Conservation (phyloP, 306 rosid genomes). For the Luffa aegyptiaca region DNA sequence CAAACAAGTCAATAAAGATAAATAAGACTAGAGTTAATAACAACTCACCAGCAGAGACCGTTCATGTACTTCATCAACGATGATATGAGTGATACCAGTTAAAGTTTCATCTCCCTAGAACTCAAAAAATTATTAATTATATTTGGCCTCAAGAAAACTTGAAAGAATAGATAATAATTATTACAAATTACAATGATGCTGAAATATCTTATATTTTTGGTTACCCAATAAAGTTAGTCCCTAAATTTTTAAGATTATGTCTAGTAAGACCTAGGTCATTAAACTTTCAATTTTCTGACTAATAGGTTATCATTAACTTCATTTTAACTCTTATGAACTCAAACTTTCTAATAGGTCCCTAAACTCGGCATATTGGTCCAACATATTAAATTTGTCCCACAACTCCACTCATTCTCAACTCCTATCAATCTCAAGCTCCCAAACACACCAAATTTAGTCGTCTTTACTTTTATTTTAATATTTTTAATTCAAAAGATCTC, state of each 20-base stretch:
- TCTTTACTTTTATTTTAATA: not conserved
- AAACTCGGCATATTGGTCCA: not conserved
- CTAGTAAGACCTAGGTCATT: not conserved
- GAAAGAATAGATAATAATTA: not conserved
- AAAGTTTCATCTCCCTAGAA: conserved; percentile 71
- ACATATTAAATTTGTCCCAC: not conserved
- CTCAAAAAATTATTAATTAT: not conserved
- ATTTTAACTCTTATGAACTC: not conserved
- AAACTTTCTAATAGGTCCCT: not conserved
- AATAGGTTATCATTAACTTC: not conserved
- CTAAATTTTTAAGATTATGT: not conserved
- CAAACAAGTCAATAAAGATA: not conserved
- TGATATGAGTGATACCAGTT: conserved; percentile 70
- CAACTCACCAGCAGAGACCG: conserved; percentile 81
- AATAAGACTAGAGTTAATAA: conserved; percentile 5
- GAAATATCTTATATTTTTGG: not conserved
- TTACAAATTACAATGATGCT: not conserved
- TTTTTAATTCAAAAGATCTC: not conserved
- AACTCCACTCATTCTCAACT: not conserved
- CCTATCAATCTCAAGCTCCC: not conserved
- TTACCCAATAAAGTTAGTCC: not conserved
- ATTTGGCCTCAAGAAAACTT: not conserved
- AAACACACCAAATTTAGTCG: not conserved
- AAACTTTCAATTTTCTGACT: not conserved
- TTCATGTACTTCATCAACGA: conserved; percentile 98